Base-by-base conservation (phyloP, 768 basidiomycete genomes). In the Suillus americanus region DNA sequence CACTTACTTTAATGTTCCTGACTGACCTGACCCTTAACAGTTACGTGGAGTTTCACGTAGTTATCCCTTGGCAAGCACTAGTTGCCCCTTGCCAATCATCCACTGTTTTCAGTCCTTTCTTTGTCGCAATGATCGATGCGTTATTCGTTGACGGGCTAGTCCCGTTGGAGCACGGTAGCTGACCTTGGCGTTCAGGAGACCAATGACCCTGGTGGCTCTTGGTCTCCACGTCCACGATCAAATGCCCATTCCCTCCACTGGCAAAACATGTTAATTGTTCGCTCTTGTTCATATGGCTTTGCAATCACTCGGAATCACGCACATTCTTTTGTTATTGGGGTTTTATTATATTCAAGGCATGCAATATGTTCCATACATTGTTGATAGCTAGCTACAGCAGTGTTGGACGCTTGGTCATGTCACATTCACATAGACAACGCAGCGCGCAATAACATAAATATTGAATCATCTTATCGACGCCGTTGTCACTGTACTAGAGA, bases 131-230 rank as follows among this genome's bases (percentile, higher is more conserved):
- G n/a, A 61, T 66, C 61, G 40, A 43, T 63, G 40, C 54, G 59
- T 40, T 35, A 57, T 61, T 45, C 28, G 25, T 62, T 63, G 59
- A 18, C 62, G 64, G 74, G 69, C 68, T 63, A 62, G 71, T 57
- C 69, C 65, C 62, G 70, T 56, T 59, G 62, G 64, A 67, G 66
- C 30, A 33, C 61, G 51, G 63, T 66, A 60, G 45, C 54, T 55
- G 63, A 61, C 25, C 30, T 45, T 55, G 65, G 51, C 59, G 62
- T 43, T 59, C 72, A 80, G 72, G 79, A 79, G 74, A 71, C 72
- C 75, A 68, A 79, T 74, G 77, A 79, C 81, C 81, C 81, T 65
- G 79, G 82, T 72, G 82, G 82, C 70, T 75, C 66, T 75, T 71
- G 74, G 62, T 67, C 69, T 66, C 62, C 69, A 67, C 62, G 65